Conservation (phyloP, 257 asterid genomes). For the Datura wrightii region DNA sequence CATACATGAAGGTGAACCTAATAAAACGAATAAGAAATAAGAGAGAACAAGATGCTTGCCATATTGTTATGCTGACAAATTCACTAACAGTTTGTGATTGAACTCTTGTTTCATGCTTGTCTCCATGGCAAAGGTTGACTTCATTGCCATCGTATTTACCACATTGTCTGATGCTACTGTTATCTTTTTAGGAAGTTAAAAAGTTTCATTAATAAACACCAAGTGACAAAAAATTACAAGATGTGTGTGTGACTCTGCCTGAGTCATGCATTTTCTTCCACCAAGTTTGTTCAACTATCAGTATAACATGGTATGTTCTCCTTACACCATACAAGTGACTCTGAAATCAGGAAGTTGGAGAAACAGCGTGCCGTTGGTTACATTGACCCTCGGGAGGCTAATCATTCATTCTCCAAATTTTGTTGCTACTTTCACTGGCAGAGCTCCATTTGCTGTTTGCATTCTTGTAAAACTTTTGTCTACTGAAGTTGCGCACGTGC, state of each 20-base stretch:
- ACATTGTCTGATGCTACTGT: constrained; percentile 5
- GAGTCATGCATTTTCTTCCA: neutral
- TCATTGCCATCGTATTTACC: constrained; percentile 11
- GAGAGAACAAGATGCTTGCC: neutral
- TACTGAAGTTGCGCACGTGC: neutral
- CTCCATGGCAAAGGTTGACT: neutral
- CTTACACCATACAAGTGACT: neutral
- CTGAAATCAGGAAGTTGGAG: constrained; percentile 5
- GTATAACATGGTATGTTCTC: neutral
- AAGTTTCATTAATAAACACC: neutral
- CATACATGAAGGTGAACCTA: constrained; percentile 23
- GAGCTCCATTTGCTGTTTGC: neutral
- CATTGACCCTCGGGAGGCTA: neutral
- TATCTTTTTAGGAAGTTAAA: neutral
- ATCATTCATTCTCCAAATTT: constrained; percentile 23
- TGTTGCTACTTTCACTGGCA: constrained; percentile 18
- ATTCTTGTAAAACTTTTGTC: neutral
- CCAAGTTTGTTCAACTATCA: neutral
- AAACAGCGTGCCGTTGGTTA: neutral
- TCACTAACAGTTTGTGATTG: constrained; percentile 1
- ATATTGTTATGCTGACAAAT: neutral
- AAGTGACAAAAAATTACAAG: neutral
- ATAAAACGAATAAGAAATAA: too few relatives aligned
- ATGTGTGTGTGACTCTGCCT: neutral
- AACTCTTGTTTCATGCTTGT: neutral